Base-by-base conservation (phyloP, 805 yeast species). In the Sugiyamaella mastotermitis region DNA sequence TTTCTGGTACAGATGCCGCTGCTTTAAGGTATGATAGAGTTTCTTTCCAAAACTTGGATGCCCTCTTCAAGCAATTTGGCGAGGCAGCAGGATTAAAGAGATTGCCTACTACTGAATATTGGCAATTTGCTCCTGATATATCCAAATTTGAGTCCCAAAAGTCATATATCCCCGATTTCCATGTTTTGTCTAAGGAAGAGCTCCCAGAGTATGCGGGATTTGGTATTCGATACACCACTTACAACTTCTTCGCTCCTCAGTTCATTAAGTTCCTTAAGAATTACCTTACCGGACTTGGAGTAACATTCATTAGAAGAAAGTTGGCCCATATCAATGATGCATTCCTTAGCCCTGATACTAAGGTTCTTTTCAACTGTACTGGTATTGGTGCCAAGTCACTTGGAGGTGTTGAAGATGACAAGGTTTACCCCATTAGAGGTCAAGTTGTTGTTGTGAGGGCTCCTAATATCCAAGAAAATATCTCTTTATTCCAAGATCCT, bases 391-490 rank as follows among this genome's bases (percentile, higher is more conserved):
- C 92, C 1, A 65, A 64, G 33, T 54, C 58, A 2, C 60, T 84
- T 4, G 77, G 77, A 5, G 92, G 88, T 9, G 84, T 80, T 13
- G 60, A 64, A 15, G 94, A 84, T 52, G 44, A 61, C 6, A 60
- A 62, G 1, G 72, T 80, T 14, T 80, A 77, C 48, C 90, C 94
- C 5, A 75, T 83, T 1, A 65, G 94, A 42, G 94, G 94, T 4
- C 94, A 83, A 53, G 86, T 83, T 18, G 80, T 82, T 14, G 78
- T 82, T 7, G 68, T 83, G 16, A 71, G 67, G 43, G 85, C 86
- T 0, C 86, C 87, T 2, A 82, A 80, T 49, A 65, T 82, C 43
- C 62, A 62, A 23, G 76, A 74, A 49, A 82, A 80, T 55, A 60
- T 58, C 43, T 53, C 75, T 66, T 13, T 33, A 14, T 27, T 40